Conservation (phyloP, 2,329 filamentous ascomycete species). For the Sporothrix pallida region DNA sequence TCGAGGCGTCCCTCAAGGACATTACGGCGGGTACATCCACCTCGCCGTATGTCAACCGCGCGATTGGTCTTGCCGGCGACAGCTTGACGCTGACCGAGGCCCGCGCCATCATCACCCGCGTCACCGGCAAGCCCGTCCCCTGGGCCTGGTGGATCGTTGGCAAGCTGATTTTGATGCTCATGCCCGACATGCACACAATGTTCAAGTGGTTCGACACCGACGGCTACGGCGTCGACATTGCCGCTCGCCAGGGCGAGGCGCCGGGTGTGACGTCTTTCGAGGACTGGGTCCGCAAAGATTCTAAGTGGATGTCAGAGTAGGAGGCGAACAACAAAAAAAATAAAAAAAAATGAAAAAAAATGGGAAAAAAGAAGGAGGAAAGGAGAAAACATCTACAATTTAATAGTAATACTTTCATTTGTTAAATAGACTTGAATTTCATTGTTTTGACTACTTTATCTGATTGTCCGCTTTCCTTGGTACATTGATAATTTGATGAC, state of each 20-base stretch:
- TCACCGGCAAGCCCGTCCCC: conserved; percentile 42
- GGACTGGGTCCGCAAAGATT: conserved; percentile 48
- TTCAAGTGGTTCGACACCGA: conserved; percentile 48
- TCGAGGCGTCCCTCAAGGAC: conserved; percentile 34
- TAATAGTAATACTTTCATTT: conserved; percentile 4
- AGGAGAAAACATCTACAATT: background rate
- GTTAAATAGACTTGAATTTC: background rate
- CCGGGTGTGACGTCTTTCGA: conserved; percentile 47
- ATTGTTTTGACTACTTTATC: background rate
- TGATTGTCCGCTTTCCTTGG: background rate
- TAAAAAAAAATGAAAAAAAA: background rate
- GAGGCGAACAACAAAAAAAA: too few species aligned
- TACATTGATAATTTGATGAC: background rate
- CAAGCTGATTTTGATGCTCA: conserved; percentile 41
- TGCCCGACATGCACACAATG: conserved; percentile 46
- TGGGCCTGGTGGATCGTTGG: conserved; percentile 45
- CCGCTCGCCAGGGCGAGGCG: conserved; percentile 41
- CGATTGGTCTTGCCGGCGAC: conserved; percentile 46
- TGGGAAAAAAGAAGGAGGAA: background rate
- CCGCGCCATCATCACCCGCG: conserved; percentile 42
- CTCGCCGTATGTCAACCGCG: conserved; percentile 43
- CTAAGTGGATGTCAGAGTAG: conserved; percentile 40
- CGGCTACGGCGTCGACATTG: conserved; percentile 51
- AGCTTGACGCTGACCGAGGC: conserved; percentile 46
- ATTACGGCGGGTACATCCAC: conserved; percentile 37